Evolutionary conservation across 2,329 filamentous ascomycete species (phyloP).

Genomic region (Sclerotinia glacialis): DNA sequence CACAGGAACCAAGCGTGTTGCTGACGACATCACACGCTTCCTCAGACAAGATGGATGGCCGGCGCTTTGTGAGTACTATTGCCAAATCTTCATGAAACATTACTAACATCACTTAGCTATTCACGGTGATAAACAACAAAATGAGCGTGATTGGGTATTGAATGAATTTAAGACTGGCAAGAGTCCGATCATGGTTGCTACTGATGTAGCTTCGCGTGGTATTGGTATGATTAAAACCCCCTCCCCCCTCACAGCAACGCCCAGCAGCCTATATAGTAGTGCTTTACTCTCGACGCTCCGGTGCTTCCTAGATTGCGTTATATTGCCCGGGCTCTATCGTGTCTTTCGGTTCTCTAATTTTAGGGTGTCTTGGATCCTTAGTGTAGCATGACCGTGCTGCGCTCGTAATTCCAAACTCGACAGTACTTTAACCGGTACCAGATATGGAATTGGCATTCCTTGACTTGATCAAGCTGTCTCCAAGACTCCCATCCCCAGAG

Average conservation of each 20-base stretch:
- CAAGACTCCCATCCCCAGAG: conserved; percentile 60
- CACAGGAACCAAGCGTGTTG: conserved; percentile 89
- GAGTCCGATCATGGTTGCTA: conserved; percentile 99
- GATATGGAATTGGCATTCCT: conserved; percentile 76
- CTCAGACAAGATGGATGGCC: conserved; percentile 98
- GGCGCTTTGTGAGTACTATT: conserved; percentile 73
- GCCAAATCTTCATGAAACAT: conserved; percentile 45
- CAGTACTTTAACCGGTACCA: conserved; percentile 61
- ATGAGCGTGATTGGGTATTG: conserved; percentile 98
- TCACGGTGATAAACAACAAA: conserved; percentile 98
- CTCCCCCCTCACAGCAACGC: conserved; percentile 51
- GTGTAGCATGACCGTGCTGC: conserved; percentile 67
- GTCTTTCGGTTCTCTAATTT: conserved; percentile 77
- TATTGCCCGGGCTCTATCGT: conserved; percentile 83
- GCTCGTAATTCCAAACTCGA: conserved; percentile 75
- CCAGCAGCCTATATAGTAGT: conserved; percentile 61
- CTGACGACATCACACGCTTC: conserved; percentile 96
- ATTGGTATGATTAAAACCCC: conserved; percentile 90
- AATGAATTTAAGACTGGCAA: conserved; percentile 99
- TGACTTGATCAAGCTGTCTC: conserved; percentile 75
- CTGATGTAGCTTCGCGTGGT: conserved; percentile 99
- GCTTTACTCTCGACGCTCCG: conserved; percentile 90
- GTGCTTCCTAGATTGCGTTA: conserved; percentile 85
- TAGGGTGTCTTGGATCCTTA: conserved; percentile 83
- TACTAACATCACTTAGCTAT: conserved; percentile 64